Conservation (phyloP, 352 stramenopile genomes). For the Thraustochytrium striatum region DNA sequence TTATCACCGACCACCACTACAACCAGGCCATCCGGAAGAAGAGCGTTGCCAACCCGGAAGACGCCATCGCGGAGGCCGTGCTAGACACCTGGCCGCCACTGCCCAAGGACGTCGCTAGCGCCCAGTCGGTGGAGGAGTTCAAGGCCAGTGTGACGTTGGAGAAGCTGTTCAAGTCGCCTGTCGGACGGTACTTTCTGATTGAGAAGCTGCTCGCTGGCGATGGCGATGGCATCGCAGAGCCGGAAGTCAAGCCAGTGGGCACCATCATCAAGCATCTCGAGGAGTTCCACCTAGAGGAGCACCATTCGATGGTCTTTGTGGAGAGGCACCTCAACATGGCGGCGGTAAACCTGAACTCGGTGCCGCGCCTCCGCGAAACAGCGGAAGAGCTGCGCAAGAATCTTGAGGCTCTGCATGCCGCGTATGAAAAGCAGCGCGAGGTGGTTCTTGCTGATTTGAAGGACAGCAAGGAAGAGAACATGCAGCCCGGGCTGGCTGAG, state of each 20-base stretch:
- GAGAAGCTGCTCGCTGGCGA: neutral
- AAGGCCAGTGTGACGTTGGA: neutral
- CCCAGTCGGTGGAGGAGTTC: conserved; percentile 33
- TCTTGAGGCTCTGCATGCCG: too few species aligned
- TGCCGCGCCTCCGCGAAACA: too few species aligned
- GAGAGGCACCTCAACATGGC: too few species aligned
- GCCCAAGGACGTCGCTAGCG: conserved; percentile 5
- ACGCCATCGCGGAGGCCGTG: conserved; percentile 39
- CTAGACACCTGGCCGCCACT: conserved; percentile 32
- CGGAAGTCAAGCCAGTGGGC: neutral
- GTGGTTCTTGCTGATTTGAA: too few species aligned
- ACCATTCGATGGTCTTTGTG: neutral
- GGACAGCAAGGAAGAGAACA: too few species aligned
- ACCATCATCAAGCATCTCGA: neutral
- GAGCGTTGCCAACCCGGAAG: conserved; percentile 34
- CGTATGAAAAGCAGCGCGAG: too few species aligned
- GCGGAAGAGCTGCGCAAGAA: too few species aligned
- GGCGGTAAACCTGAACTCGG: too few species aligned
- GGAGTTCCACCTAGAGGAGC: neutral
- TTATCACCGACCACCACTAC: conserved; percentile 49
- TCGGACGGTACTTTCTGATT: conserved; percentile 12
- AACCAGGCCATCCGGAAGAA: conserved; percentile 47
- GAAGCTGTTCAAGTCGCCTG: neutral
- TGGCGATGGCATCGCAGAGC: neutral
- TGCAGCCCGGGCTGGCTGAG: too few species aligned